Evolutionary conservation across 805 yeast genomes (phyloP).

Genomic region (Maudiozyma turicensis): DNA sequence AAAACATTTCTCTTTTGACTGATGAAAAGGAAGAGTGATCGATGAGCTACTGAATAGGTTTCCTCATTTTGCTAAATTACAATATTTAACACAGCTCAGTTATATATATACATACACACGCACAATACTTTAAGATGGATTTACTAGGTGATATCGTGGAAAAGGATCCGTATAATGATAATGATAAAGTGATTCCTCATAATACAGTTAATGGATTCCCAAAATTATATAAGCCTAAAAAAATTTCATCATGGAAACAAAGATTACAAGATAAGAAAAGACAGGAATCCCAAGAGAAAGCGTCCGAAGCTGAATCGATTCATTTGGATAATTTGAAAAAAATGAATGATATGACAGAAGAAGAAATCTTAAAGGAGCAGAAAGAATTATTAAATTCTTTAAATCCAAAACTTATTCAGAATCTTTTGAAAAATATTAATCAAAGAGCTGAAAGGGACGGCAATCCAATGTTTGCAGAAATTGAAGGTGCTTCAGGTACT

Average conservation of each 20-base stretch:
- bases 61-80: no score
- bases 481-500: conserved; percentile 30
- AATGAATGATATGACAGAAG: conserved; percentile 51
- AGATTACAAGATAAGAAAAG: conserved; percentile 32
- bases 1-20: no score
- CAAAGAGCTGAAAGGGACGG: conserved; percentile 33
- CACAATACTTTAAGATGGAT: conserved; percentile 37
- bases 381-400: conserved; percentile 56
- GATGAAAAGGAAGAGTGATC: no score
- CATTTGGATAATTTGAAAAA: conserved; percentile 64
- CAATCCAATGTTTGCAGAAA: conserved; percentile 30
- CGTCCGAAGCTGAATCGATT: conserved; percentile 59
- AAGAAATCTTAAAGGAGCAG: conserved; percentile 54
- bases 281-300: conserved; percentile 1
- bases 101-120: no score
- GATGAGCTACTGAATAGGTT: no score
- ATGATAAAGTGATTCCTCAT: conserved; percentile 1
- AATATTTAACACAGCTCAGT: no score
- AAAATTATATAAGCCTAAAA: conserved; percentile 26
- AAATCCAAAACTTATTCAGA: conserved; percentile 58
- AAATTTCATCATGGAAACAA: conserved; percentile 43
- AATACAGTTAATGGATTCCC: conserved; percentile 23
- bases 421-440: conserved; percentile 48
- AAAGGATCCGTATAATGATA: conserved; percentile 33
- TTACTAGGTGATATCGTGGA: conserved; percentile 67